Evolutionary conservation across 2,329 filamentous ascomycete species (phyloP).

Genomic region (Penicillium sp.): DNA sequence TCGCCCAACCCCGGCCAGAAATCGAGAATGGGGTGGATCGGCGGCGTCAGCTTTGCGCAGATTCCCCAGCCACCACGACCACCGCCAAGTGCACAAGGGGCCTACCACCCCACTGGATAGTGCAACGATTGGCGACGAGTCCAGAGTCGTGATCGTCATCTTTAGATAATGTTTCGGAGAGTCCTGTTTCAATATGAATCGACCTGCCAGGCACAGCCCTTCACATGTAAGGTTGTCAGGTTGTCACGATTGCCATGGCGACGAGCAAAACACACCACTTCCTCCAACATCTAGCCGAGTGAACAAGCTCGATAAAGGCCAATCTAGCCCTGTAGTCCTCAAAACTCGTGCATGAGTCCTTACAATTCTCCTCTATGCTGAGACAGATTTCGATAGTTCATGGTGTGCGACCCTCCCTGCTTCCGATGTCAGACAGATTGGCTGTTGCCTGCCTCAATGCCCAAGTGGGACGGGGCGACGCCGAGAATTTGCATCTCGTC

Average conservation of each 20-base stretch:
- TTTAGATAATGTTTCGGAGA: conserved; percentile 11
- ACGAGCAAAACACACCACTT: conserved; percentile 19
- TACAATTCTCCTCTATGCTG: background rate
- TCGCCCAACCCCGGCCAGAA: conserved; percentile 7
- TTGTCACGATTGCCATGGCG: conserved; percentile 24
- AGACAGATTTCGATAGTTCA: conserved; percentile 14
- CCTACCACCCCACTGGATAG: conserved; percentile 1
- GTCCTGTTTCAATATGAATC: conserved; percentile 22
- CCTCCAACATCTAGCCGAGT: background rate
- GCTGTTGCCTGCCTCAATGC: conserved; percentile 22
- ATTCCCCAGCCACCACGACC: conserved; percentile 27
- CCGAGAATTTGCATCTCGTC: background rate
- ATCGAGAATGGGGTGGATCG: conserved; percentile 2
- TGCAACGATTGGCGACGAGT: conserved; percentile 21
- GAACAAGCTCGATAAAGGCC: background rate
- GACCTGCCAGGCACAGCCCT: conserved; percentile 14
- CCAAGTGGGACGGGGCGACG: conserved; percentile 3
- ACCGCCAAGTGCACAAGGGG: conserved; percentile 12
- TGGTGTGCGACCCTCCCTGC: conserved; percentile 15
- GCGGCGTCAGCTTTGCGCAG: conserved; percentile 20
- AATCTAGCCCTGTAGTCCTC: background rate
- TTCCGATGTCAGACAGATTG: conserved; percentile 9
- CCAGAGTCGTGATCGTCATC: conserved; percentile 21
- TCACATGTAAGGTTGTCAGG: conserved; percentile 17
- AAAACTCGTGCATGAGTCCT: background rate